Conservation (phyloP, 768 basidiomycete genomes). For the Suillus alpinus region DNA sequence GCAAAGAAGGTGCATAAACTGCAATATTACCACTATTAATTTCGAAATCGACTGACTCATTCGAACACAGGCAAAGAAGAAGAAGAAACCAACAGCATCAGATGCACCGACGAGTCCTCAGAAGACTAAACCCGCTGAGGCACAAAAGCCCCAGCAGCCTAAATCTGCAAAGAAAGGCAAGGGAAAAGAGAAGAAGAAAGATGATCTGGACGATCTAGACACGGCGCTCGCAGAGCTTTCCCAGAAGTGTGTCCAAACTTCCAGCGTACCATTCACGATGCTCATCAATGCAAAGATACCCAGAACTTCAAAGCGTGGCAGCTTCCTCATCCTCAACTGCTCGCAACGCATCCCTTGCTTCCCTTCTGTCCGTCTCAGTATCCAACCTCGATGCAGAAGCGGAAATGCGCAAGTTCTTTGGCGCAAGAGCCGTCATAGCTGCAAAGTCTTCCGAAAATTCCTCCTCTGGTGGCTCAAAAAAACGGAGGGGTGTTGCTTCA, state of each 20-base stretch:
- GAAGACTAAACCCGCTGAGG: constrained; percentile 8
- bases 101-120: constrained; percentile 8
- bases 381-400: constrained; percentile 83
- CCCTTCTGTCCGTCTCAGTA: constrained; percentile 76
- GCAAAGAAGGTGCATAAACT: constrained; percentile 21
- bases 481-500: constrained; percentile 34
- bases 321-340: constrained; percentile 22
- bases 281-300: constrained; percentile 40
- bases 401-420: constrained; percentile 93
- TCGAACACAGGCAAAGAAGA: constrained; percentile 35
- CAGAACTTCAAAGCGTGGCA: constrained; percentile 43
- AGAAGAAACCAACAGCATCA: constrained; percentile 28
- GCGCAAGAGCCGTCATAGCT: constrained; percentile 80
- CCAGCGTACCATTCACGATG: neutral
- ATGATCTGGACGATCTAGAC: constrained; percentile 77
- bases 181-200: constrained; percentile 60
- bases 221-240: constrained; percentile 82
- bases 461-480: constrained; percentile 32
- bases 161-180: constrained; percentile 62
- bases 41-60: neutral
- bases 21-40: neutral
- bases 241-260: constrained; percentile 49
- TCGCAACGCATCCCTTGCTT: constrained; percentile 36
- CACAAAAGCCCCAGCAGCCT: constrained; percentile 6
- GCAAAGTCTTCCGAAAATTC: constrained; percentile 40